phyloP scores from a whole-genome alignment of 495 filamentous ascomycete species.

The Physcia stellaris region DNA sequence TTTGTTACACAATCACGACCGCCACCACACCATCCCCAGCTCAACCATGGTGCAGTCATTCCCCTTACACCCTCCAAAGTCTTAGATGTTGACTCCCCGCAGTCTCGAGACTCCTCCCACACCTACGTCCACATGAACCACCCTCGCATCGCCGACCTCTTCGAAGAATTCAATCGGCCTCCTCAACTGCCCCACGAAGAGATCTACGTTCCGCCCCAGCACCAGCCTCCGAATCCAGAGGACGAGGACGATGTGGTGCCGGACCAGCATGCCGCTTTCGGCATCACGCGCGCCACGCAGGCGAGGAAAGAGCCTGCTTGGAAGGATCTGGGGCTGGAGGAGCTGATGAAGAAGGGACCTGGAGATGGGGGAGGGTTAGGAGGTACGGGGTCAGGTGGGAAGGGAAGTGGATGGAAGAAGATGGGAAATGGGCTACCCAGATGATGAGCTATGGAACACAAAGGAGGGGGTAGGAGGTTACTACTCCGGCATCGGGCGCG shows the following conservation, averaged over 20 bases:
- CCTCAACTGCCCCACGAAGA: constrained; percentile 45
- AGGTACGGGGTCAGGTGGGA: constrained; percentile 1
- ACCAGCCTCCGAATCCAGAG: constrained; percentile 89
- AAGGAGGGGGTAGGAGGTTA: not conserved
- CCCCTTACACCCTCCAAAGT: too few relatives aligned
- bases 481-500: not conserved
- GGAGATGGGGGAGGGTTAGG: not conserved
- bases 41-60: too few relatives aligned
- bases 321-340: constrained; percentile 70
- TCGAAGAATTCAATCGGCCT: constrained; percentile 42
- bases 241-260: constrained; percentile 97
- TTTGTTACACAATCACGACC: too few relatives aligned
- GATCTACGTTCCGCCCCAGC: constrained; percentile 78
- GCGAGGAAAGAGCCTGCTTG: constrained; percentile 51
- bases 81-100: too few relatives aligned
- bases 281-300: constrained; percentile 77
- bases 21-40: too few relatives aligned
- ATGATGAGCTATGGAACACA: constrained; percentile 23
- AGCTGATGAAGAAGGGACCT: constrained; percentile 16
- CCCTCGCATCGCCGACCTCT: constrained; percentile 71
- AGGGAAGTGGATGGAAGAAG: constrained; percentile 19
- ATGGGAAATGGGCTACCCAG: constrained; percentile 27
- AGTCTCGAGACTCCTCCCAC: constrained; percentile 83
- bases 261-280: constrained; percentile 94
- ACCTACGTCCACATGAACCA: constrained; percentile 80